Percentiles rank a stretch among this genome's conserved stretches.
These are phyloP conservation scores for Chrysochromulina parva DNA, from an alignment of 78 protist genomes.

Conservation along the genomic window DNA sequence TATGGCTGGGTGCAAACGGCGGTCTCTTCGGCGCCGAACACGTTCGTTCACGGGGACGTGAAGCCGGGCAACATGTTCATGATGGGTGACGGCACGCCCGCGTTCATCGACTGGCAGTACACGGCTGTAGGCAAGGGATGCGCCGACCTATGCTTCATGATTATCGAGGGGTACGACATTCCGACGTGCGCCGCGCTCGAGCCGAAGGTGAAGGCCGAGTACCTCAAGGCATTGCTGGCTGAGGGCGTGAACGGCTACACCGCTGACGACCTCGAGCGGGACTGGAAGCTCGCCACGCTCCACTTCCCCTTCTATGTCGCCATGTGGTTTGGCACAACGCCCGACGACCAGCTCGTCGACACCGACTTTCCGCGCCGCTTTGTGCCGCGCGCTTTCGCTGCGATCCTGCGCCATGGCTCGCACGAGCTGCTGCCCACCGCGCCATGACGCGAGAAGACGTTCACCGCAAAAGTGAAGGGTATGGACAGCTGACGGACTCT, in stretches of 20 bases:
- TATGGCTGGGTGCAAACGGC: too few species aligned
- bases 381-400: conserved; percentile 1
- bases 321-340: background rate
- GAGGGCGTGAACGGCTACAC: background rate
- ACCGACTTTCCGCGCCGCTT: background rate
- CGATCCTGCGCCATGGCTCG: too few species aligned
- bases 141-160: too few species aligned
- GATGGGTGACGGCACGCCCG: background rate
- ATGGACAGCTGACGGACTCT: too few species aligned
- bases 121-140: conserved; percentile 10
- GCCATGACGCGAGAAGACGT: too few species aligned
- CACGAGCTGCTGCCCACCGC: too few species aligned
- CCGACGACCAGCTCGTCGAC: background rate
- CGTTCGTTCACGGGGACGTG: conserved; percentile 32
- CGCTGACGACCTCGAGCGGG: background rate
- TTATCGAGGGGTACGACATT: too few species aligned
- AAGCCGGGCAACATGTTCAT: conserved; percentile 27
- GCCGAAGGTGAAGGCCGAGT: background rate
- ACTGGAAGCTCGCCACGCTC: background rate
- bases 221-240: background rate
- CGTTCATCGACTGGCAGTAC: conserved; percentile 40
- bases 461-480: too few species aligned
- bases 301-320: conserved; percentile 13
- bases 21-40: conserved; percentile 2
- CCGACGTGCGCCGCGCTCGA: too few species aligned